Conservation (phyloP, 371 early-diverging fungal species). For the Mortierella sp. region DNA sequence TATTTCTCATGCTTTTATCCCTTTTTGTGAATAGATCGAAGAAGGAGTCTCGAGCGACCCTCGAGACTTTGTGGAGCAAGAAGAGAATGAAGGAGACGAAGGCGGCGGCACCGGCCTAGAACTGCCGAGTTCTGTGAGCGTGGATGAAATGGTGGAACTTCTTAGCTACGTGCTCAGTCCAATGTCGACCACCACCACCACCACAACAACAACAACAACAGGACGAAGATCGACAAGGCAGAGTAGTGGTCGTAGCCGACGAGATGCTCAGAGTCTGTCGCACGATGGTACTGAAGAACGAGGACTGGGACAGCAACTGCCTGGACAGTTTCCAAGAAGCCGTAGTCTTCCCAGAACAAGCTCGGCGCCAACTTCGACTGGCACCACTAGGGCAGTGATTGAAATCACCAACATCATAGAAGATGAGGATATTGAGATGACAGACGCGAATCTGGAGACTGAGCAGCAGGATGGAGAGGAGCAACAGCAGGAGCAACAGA, state of each 20-base stretch:
- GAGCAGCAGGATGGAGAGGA: not conserved
- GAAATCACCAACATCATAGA: not conserved
- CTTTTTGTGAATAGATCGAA: slow-evolving; percentile 27
- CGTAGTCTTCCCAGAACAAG: not conserved
- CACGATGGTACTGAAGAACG: no score
- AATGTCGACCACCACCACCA: not conserved
- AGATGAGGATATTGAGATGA: slow-evolving; percentile 4
- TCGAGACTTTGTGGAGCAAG: slow-evolving; percentile 24
- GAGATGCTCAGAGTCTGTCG: no score
- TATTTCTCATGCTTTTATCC: not conserved
- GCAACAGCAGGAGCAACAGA: not conserved
- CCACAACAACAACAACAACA: slow-evolving; percentile 16
- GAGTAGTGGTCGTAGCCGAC: no score
- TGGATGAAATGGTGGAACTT: slow-evolving; percentile 30
- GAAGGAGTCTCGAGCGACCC: slow-evolving; percentile 44
- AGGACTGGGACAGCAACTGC: no score
- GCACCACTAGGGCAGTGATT: not conserved
- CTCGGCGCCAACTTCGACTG: no score
- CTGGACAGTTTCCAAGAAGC: slow-evolving; percentile 22
- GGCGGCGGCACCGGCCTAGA: slow-evolving; percentile 21
- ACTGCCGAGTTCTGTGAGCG: not conserved
- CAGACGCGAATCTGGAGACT: slow-evolving; percentile 1
- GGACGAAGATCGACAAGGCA: not conserved
- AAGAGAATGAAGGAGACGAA: slow-evolving; percentile 14
- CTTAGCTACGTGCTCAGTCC: slow-evolving; percentile 10